Percentiles rank a stretch among this genome's conserved stretches.
phyloP scores from a whole-genome alignment of 2,329 filamentous ascomycete species.

The Xenoacremonium recifei region DNA sequence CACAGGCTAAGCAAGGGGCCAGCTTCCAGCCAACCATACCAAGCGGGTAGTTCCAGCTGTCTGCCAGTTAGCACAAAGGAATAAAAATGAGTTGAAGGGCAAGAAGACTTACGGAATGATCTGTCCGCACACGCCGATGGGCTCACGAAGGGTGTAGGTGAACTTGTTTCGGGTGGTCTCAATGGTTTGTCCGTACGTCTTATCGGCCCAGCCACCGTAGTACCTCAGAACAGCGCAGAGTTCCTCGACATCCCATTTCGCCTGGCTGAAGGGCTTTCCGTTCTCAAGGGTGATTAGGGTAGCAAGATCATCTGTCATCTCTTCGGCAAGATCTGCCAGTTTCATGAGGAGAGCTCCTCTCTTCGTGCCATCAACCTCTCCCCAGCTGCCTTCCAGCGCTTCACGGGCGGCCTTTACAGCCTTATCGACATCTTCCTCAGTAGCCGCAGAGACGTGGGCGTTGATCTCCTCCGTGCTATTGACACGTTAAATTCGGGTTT shows the following conservation, averaged over 20 bases:
- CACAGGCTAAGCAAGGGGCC: too few species aligned
- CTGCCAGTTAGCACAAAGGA: too few species aligned
- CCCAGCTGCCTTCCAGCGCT: slow-evolving; percentile 3
- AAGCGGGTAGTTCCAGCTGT: too few species aligned
- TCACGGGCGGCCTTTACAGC: slow-evolving; percentile 7
- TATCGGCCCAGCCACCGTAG: slow-evolving; percentile 8
- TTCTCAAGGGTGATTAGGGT: slow-evolving; percentile 3
- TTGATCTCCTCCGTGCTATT: background rate
- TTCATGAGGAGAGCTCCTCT: slow-evolving; percentile 1
- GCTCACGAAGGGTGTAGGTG: slow-evolving; percentile 5
- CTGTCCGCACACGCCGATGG: slow-evolving; percentile 9
- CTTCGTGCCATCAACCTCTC: background rate
- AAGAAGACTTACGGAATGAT: too few species aligned
- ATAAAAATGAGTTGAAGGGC: too few species aligned
- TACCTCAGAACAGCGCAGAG: slow-evolving; percentile 1
- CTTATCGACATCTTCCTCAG: slow-evolving; percentile 4
- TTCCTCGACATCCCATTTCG: background rate
- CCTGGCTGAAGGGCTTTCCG: slow-evolving; percentile 2
- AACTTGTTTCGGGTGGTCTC: slow-evolving; percentile 4
- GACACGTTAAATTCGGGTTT: background rate
- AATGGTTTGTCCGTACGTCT: slow-evolving; percentile 1
- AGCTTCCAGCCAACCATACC: too few species aligned
- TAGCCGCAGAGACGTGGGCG: background rate
- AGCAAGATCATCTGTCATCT: slow-evolving; percentile 2
- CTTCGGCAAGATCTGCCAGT: slow-evolving; percentile 4